phyloP scores from a whole-genome alignment of 2,329 filamentous ascomycete species.

The Fusarium illudens region DNA sequence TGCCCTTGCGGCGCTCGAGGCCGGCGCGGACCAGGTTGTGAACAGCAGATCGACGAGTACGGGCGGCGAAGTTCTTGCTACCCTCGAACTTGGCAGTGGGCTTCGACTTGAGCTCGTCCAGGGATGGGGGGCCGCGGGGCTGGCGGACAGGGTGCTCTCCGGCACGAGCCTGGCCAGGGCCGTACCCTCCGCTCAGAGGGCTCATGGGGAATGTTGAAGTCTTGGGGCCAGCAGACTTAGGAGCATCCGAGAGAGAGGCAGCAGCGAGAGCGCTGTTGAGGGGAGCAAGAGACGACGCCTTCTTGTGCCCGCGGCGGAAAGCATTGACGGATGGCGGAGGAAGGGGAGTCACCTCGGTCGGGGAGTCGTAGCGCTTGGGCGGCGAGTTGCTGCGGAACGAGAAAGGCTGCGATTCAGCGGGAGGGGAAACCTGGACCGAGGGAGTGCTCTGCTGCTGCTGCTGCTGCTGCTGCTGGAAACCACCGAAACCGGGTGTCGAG shows the following conservation, averaged over 20 bases:
- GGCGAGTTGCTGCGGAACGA: slow-evolving; percentile 70
- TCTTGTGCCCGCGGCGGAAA: slow-evolving; percentile 94
- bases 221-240: slow-evolving; percentile 75
- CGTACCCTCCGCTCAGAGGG: slow-evolving; percentile 85
- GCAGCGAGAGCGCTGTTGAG: slow-evolving; percentile 61
- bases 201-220: slow-evolving; percentile 82
- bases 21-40: slow-evolving; percentile 92
- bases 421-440: slow-evolving; percentile 83
- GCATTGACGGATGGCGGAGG: slow-evolving; percentile 90
- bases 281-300: slow-evolving; percentile 78
- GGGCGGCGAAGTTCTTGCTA: slow-evolving; percentile 96
- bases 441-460: slow-evolving; percentile 66
- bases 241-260: slow-evolving; percentile 52
- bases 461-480: slow-evolving; percentile 53
- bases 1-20: slow-evolving; percentile 82
- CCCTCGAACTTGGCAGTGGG: slow-evolving; percentile 94
- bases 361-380: slow-evolving; percentile 73
- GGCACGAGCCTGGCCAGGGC: slow-evolving; percentile 89
- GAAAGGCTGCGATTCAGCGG: slow-evolving; percentile 66
- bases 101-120: slow-evolving; percentile 89
- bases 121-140: slow-evolving; percentile 87
- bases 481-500: slow-evolving; percentile 46
- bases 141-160: slow-evolving; percentile 95
- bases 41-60: slow-evolving; percentile 90
- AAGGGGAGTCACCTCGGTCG: slow-evolving; percentile 73